A percentile compares a stretch with the other conserved stretches of the same genome.
phyloP scores from a whole-genome alignment of 768 basidiomycete species.

The Asterophora lycoperdoides region DNA sequence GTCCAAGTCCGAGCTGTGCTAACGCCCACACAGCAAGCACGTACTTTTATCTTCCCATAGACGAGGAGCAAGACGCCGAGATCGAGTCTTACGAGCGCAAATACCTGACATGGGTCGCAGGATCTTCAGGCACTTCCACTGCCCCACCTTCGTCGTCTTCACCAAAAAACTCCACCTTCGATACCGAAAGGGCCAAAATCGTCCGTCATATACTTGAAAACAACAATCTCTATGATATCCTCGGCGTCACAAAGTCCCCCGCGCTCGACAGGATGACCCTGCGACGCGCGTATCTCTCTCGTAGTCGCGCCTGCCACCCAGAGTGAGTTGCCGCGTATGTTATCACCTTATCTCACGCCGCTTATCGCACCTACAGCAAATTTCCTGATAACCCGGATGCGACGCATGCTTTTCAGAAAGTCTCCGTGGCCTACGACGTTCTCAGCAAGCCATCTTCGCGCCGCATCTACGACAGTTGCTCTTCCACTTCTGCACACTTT shows the following conservation, averaged over 20 bases:
- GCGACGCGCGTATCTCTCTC: conserved; percentile 68
- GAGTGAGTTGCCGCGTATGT: conserved; percentile 51
- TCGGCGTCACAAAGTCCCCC: conserved; percentile 54
- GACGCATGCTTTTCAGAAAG: conserved; percentile 82
- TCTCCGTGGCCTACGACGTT: conserved; percentile 78
- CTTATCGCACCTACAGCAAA: conserved; percentile 48
- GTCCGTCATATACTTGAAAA: conserved; percentile 53
- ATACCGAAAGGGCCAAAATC: conserved; percentile 19
- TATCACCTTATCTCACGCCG: conserved; percentile 4
- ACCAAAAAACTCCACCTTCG: conserved; percentile 1
- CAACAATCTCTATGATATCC: conserved; percentile 68
- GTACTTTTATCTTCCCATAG: conserved; percentile 62
- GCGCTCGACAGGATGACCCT: conserved; percentile 58
- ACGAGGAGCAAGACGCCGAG: conserved; percentile 50
- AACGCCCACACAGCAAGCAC: conserved; percentile 42
- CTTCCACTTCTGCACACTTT: conserved; percentile 36
- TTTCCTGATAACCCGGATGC: conserved; percentile 74
- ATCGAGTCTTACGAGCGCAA: conserved; percentile 43
- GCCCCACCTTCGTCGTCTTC: conserved; percentile 5
- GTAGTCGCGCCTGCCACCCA: conserved; percentile 79
- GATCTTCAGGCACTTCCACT: conserved; percentile 29
- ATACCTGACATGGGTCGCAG: conserved; percentile 46
- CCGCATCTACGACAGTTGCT: conserved; percentile 62
- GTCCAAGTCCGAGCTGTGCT: neutral
- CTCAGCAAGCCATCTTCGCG: conserved; percentile 70